A percentile compares a stretch with the other conserved stretches of the same genome.
phyloP scores from a whole-genome alignment of 148 eudicot species.

The Rhododendron henanense region DNA sequence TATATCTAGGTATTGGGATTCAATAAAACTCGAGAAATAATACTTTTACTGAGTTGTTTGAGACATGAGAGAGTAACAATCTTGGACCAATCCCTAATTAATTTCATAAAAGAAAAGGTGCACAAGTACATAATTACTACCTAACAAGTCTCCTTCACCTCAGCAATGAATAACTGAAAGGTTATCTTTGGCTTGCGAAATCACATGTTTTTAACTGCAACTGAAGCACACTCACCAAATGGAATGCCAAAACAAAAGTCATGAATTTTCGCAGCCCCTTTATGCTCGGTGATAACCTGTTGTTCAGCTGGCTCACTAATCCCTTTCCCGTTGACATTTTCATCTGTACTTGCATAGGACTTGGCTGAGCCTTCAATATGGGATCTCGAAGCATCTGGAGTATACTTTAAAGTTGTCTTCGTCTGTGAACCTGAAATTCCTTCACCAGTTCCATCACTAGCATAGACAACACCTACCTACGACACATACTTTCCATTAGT shows the following conservation, averaged over 20 bases:
- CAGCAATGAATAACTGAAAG: not conserved
- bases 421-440: constrained; percentile 40
- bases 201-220: not conserved
- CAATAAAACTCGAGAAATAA: not conserved
- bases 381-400: constrained; percentile 38
- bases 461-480: constrained; percentile 47
- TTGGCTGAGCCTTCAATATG: constrained; percentile 30
- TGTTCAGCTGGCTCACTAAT: constrained; percentile 31
- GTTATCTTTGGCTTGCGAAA: not conserved
- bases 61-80: not conserved
- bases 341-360: constrained; percentile 28
- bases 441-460: constrained; percentile 42
- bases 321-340: constrained; percentile 32
- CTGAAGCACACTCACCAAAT: constrained; percentile 57
- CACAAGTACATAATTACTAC: not conserved
- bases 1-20: not conserved
- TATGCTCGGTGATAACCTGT: constrained; percentile 30
- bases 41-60: not conserved
- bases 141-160: not conserved
- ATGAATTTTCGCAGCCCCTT: constrained; percentile 71
- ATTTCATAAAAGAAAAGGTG: not conserved
- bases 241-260: constrained; percentile 95
- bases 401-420: constrained; percentile 37
- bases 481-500: not conserved
- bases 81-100: not conserved